phyloP scores from a whole-genome alignment of 1,139 yeast species.

The Nadsonia commutata region DNA sequence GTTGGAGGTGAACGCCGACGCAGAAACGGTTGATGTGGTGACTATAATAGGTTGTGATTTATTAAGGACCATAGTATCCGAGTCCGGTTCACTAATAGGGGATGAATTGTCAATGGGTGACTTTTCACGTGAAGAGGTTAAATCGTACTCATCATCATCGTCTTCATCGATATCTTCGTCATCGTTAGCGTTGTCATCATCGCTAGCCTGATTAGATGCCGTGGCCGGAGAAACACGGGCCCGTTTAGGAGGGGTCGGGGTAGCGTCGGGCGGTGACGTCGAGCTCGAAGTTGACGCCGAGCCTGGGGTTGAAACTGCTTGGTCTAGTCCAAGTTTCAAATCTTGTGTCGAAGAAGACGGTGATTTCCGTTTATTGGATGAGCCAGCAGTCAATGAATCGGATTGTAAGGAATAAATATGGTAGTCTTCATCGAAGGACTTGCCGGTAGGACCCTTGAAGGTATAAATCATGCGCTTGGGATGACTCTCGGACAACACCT shows the following conservation, averaged over 20 bases:
- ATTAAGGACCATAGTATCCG: no score
- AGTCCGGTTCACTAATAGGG: not conserved
- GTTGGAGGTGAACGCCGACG: no score
- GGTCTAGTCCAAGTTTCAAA: no score
- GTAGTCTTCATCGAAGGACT: not conserved
- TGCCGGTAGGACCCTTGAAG: not conserved
- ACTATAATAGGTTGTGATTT: no score
- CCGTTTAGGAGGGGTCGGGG: not conserved
- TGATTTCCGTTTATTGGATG: not conserved
- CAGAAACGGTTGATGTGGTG: no score
- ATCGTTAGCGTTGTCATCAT: not conserved
- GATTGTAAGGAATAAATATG: not conserved
- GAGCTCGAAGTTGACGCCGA: not conserved
- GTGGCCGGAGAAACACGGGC: not conserved
- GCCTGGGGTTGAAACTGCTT: no score
- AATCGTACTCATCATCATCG: not conserved
- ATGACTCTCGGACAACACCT: conserved; percentile 6
- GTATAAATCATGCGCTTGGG: conserved; percentile 7
- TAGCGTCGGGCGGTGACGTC: not conserved
- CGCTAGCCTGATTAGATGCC: not conserved
- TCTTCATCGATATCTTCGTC: not conserved
- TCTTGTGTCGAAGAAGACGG: not conserved
- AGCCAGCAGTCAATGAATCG: not conserved
- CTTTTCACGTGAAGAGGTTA: not conserved
- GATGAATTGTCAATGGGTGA: not conserved